Evolutionary conservation across 2,329 filamentous ascomycete species (phyloP).

Genomic region (Knoxdaviesia capensis): DNA sequence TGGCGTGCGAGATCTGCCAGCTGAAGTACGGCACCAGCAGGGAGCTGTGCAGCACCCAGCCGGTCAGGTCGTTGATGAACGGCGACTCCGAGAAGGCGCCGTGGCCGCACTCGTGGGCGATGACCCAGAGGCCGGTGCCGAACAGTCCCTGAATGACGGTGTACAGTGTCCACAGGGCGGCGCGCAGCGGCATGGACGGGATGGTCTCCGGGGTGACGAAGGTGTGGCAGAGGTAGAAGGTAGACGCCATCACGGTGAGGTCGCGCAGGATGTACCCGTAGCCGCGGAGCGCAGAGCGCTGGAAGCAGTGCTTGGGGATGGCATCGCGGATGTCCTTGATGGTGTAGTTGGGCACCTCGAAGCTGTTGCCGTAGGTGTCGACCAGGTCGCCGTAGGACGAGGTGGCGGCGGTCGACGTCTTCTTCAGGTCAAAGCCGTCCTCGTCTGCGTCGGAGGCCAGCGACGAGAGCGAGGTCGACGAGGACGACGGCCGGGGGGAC

Average conservation of each 20-base stretch:
- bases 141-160: conserved; percentile 79
- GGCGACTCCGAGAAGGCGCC: conserved; percentile 91
- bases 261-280: conserved; percentile 75
- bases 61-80: conserved; percentile 74
- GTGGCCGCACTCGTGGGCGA: conserved; percentile 96
- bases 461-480: conserved; percentile 83
- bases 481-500: conserved; percentile 44
- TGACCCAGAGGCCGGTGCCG: conserved; percentile 84
- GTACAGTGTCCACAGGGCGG: conserved; percentile 41
- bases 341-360: conserved; percentile 83
- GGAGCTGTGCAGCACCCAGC: conserved; percentile 75
- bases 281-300: conserved; percentile 60
- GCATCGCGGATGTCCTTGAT: conserved; percentile 96
- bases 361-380: conserved; percentile 89
- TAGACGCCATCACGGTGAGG: conserved; percentile 46
- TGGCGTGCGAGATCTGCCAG: conserved; percentile 98
- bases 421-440: conserved; percentile 24
- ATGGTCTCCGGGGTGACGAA: conserved; percentile 73
- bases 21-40: conserved; percentile 95
- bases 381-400: conserved; percentile 43
- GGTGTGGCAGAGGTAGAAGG: conserved; percentile 77
- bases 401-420: conserved; percentile 9
- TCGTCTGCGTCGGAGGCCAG: conserved; percentile 42
- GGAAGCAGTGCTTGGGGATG: conserved; percentile 92
- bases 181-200: conserved; percentile 46